A percentile compares a stretch with the other conserved stretches of the same genome.
Conservation (phyloP, 495 filamentous ascomycete genomes). For the Astrothelium macrocarpum region DNA sequence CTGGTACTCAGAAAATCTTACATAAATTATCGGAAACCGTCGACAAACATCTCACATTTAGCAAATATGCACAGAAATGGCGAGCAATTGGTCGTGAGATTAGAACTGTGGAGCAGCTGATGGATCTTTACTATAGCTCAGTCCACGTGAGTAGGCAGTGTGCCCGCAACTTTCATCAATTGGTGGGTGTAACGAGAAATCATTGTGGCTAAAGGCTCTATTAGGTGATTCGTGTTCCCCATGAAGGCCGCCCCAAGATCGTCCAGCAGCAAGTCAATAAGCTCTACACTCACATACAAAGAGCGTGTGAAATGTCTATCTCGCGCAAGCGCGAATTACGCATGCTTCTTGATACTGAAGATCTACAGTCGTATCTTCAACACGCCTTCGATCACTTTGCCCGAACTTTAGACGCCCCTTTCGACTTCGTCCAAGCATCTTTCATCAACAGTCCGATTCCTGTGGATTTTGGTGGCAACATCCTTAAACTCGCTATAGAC, state of each 20-base stretch:
- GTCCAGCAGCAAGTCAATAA: slow-evolving; percentile 43
- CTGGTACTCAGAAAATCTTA: slow-evolving; percentile 38
- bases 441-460: slow-evolving; percentile 39
- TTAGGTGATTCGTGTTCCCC: slow-evolving; percentile 38
- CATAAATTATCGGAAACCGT: slow-evolving; percentile 14
- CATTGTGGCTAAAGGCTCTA: background rate
- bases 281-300: slow-evolving; percentile 36
- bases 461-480: slow-evolving; percentile 44
- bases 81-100: slow-evolving; percentile 24
- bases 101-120: slow-evolving; percentile 38
- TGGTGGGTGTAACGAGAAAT: background rate
- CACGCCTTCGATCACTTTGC: slow-evolving; percentile 50
- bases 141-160: slow-evolving; percentile 37
- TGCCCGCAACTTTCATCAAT: too few species aligned
- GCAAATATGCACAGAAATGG: slow-evolving; percentile 32
- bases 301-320: slow-evolving; percentile 32
- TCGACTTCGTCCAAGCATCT: slow-evolving; percentile 46
- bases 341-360: slow-evolving; percentile 42
- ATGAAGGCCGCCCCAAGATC: slow-evolving; percentile 35
- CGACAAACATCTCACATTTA: slow-evolving; percentile 8
- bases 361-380: slow-evolving; percentile 42
- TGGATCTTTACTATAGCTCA: slow-evolving; percentile 45
- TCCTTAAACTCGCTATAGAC: slow-evolving; percentile 40
- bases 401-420: slow-evolving; percentile 39
- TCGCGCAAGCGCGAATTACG: slow-evolving; percentile 34